These are phyloP conservation scores for Punica granatum DNA, from an alignment of 345 rosid genomes.

Conservation along the genomic window DNA sequence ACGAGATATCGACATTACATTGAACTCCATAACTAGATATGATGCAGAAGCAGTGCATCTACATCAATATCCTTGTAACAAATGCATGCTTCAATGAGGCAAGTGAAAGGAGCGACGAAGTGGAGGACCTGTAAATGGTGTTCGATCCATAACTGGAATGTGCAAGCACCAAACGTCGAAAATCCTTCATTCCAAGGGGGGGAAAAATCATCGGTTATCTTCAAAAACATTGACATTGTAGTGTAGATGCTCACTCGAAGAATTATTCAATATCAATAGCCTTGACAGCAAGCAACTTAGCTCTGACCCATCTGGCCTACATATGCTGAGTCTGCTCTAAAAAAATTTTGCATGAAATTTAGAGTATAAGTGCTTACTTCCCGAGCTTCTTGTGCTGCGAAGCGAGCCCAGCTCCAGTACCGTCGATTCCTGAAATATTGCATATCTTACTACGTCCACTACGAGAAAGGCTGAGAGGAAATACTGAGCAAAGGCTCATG, in stretches of 20 bases:
- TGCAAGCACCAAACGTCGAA: constrained; percentile 73
- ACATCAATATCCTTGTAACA: background rate
- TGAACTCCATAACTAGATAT: background rate
- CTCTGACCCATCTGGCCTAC: background rate
- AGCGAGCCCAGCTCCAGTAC: constrained; percentile 58
- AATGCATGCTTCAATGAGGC: background rate
- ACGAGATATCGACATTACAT: background rate
- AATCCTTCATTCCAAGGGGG: constrained; percentile 32
- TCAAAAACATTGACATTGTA: background rate
- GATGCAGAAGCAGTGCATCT: background rate
- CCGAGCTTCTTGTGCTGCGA: constrained; percentile 50
- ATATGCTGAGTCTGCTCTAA: background rate
- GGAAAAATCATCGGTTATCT: background rate
- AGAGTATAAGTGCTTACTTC: constrained; percentile 29
- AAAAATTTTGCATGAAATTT: too few relatives aligned
- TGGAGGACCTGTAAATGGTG: constrained; percentile 46
- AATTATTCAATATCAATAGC: background rate
- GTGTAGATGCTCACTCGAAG: background rate
- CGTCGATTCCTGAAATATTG: constrained; percentile 43
- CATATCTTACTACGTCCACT: too few relatives aligned
- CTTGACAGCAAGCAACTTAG: background rate
- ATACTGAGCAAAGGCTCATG: background rate
- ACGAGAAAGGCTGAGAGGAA: background rate
- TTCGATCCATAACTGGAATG: constrained; percentile 66
- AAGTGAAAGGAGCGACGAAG: background rate